These are phyloP conservation scores for Rutstroemia sp. DNA, from an alignment of 2,329 filamentous ascomycete species.

Conservation along the genomic window DNA sequence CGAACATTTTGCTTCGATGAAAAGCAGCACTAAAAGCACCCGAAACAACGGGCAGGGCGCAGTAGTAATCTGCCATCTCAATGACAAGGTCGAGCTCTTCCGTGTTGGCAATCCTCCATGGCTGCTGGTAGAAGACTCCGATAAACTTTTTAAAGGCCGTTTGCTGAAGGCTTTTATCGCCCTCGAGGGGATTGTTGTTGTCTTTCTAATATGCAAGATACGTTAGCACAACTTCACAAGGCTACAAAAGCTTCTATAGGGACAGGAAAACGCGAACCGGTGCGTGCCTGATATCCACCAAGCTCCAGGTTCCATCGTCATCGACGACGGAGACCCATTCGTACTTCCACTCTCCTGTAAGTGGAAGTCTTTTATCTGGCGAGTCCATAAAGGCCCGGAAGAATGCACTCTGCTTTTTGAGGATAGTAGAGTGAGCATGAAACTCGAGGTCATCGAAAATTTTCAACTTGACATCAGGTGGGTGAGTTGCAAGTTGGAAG, in stretches of 20 bases:
- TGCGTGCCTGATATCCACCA: conserved; percentile 3
- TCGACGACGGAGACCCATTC: conserved; percentile 15
- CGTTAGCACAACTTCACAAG: too few species aligned
- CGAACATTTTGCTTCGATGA: background rate
- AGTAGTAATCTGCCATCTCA: conserved; percentile 1
- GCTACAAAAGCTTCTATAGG: too few species aligned
- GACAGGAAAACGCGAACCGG: background rate
- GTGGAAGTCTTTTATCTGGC: background rate
- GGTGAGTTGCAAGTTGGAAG: too few species aligned
- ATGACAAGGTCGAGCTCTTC: background rate
- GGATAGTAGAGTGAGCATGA: background rate
- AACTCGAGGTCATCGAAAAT: background rate
- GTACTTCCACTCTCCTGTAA: background rate
- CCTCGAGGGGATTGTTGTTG: background rate
- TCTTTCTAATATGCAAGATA: too few species aligned
- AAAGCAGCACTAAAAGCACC: background rate
- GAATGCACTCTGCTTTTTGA: background rate
- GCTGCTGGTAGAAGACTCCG: background rate
- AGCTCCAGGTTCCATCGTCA: conserved; percentile 12
- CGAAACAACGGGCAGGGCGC: background rate
- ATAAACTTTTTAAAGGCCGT: background rate
- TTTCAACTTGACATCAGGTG: background rate
- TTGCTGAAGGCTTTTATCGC: background rate
- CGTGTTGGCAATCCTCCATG: background rate
- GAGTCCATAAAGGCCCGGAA: background rate